Evolutionary conservation across 805 yeast species (phyloP).

Genomic region (Candida broadrunensis): DNA sequence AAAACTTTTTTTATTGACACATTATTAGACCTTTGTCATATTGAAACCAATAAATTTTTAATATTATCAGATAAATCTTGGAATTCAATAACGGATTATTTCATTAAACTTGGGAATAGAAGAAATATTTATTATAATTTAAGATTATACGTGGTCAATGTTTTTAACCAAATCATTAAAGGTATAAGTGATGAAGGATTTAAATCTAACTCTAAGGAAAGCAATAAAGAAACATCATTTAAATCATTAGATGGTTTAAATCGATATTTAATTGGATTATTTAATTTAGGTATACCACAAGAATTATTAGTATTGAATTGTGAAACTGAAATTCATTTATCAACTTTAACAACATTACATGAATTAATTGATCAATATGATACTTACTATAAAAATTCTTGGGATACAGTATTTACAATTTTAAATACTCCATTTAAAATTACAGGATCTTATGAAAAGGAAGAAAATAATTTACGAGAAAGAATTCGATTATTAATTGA

Average conservation of each 20-base stretch:
- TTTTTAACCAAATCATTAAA: conserved; percentile 51
- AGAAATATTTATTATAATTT: conserved; percentile 38
- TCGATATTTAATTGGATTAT: conserved; percentile 40
- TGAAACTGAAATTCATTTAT: conserved; percentile 67
- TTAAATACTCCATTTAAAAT: conserved; percentile 54
- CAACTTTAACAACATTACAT: conserved; percentile 60
- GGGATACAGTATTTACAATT: conserved; percentile 71
- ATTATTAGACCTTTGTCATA: conserved; percentile 48
- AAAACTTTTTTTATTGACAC: conserved; percentile 52
- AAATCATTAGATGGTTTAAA: conserved; percentile 49
- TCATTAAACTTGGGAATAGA: conserved; percentile 44
- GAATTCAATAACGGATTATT: conserved; percentile 43
- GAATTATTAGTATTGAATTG: conserved; percentile 50
- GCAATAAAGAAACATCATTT: conserved; percentile 36
- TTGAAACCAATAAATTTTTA: conserved; percentile 52
- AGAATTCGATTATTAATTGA: conserved; percentile 53
- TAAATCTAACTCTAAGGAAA: conserved; percentile 13
- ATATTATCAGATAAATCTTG: conserved; percentile 45
- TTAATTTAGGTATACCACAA: conserved; percentile 32
- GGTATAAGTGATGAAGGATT: conserved; percentile 42
- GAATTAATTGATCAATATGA: conserved; percentile 80
- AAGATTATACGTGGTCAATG: conserved; percentile 47
- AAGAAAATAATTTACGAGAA: conserved; percentile 36
- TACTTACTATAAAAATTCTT: conserved; percentile 51
- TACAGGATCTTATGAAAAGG: conserved; percentile 10